These are phyloP conservation scores for Brettanomyces naardenensis DNA, from an alignment of 805 yeast genomes.

Conservation along the genomic window DNA sequence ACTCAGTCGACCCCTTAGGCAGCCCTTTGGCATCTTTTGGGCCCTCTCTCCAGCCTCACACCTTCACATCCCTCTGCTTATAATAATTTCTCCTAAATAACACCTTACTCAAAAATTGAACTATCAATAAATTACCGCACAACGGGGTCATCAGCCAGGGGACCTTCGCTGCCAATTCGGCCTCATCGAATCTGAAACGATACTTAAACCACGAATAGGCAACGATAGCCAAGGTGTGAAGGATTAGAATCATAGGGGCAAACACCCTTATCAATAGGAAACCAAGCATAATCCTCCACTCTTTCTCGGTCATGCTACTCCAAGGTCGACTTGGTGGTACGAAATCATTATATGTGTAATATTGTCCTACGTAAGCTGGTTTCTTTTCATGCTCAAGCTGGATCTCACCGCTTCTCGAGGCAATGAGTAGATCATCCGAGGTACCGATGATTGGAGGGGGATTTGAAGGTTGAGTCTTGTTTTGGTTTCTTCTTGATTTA, in stretches of 20 bases:
- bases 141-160: conserved; percentile 16
- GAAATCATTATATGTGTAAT: not conserved
- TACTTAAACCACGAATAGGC: conserved; percentile 13
- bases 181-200: conserved; percentile 9
- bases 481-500: too few species aligned
- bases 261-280: conserved; percentile 18
- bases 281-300: conserved; percentile 21
- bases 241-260: conserved; percentile 20
- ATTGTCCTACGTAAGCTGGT: not conserved
- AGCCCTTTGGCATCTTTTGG: too few species aligned
- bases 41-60: too few species aligned
- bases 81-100: conserved; percentile 19
- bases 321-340: conserved; percentile 2
- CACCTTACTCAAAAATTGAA: conserved; percentile 20
- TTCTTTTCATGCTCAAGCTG: not conserved
- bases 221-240: conserved; percentile 16
- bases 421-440: conserved; percentile 13
- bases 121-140: conserved; percentile 14
- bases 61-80: conserved; percentile 8
- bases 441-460: too few species aligned
- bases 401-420: conserved; percentile 5
- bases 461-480: too few species aligned
- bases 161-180: conserved; percentile 7
- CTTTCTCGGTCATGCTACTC: not conserved
- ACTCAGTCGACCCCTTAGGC: too few species aligned